A percentile compares a stretch with the other conserved stretches of the same genome.
Conservation (phyloP, 2,329 filamentous ascomycete genomes). For the Xylaria sp. region DNA sequence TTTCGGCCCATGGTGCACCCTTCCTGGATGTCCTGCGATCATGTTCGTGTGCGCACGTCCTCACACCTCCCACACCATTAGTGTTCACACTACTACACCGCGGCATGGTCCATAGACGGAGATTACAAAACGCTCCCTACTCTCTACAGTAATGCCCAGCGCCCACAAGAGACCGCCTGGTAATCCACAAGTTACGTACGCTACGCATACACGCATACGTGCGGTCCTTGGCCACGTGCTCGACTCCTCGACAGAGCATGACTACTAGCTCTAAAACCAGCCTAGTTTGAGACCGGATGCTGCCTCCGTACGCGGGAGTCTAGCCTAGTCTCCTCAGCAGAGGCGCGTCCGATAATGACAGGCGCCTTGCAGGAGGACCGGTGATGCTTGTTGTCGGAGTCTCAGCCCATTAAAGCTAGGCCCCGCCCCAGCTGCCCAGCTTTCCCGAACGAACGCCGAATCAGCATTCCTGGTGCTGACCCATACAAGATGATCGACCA, state of each 20-base stretch:
- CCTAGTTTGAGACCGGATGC: conserved; percentile 31
- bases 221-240: conserved; percentile 30
- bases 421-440: conserved; percentile 21
- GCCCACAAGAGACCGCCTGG: background rate
- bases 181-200: background rate
- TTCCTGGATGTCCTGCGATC: conserved; percentile 13
- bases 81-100: background rate
- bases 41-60: background rate
- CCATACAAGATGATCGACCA: conserved; percentile 34
- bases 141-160: background rate
- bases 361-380: conserved; percentile 26
- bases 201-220: conserved; percentile 6
- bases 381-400: conserved; percentile 22
- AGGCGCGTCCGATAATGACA: conserved; percentile 18
- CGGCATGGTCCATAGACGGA: background rate
- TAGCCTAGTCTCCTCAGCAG: conserved; percentile 17
- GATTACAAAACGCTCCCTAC: background rate
- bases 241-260: conserved; percentile 5
- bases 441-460: conserved; percentile 21
- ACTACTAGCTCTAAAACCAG: conserved; percentile 19
- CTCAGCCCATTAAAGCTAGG: conserved; percentile 25
- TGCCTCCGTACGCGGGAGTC: conserved; percentile 19
- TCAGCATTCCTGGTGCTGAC: conserved; percentile 16
- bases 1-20: conserved; percentile 25
- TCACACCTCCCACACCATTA: background rate